Evolutionary conservation across 2,329 filamentous ascomycete genomes (phyloP), one percentile per base, ranked within the genome.

Genomic region (Parastagonospora avenae): DNA sequence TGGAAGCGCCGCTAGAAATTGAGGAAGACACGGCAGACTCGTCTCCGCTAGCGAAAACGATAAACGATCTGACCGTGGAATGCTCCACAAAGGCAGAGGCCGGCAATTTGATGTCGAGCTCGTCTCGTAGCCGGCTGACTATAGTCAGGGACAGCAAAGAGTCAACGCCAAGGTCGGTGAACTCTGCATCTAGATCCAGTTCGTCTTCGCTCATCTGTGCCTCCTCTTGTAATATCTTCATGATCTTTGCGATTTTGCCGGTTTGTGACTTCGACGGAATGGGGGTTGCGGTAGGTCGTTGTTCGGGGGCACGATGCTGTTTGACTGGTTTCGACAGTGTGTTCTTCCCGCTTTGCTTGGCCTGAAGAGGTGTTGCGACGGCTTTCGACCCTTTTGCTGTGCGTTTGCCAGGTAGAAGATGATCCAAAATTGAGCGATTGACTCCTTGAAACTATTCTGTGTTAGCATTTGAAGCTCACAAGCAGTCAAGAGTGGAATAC

Each of bases 121-220:
- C 61, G 14, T 68, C 65, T 15, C 52, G 49, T 16, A 69, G 46
- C 10, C 59, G 42, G 19, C 48, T 47, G 5, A 42, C 43, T 24
- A 71, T 60, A 11, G 53, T 54, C 19, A 71, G 40, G 2, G 49
- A 52, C 16, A 66, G 33, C 2, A 71, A 47, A 27, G 64, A 66
- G 50, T 71, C 67, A 52, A 52, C 19, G 33, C 42, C 43, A 37
- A 39, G 50, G 40, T 14, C 41, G 16, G 35, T 59, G 54, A 39
- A 64, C 57, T 16, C 40, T 37, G 9, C 77, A 55, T 19, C 77
- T 59, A 3, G 75, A 76, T 12, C 14, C 19, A 11, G 42, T 28
- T 30, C 29, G 32, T 16, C 15, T 6, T 11, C 19, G 12, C 35
- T 27, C 16, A 15, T 33, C 15, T 15, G 28, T 12, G 19, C 6